Evolutionary conservation across 495 filamentous ascomycete species (phyloP).

Genomic region (Astrothelium subdiscretum): DNA sequence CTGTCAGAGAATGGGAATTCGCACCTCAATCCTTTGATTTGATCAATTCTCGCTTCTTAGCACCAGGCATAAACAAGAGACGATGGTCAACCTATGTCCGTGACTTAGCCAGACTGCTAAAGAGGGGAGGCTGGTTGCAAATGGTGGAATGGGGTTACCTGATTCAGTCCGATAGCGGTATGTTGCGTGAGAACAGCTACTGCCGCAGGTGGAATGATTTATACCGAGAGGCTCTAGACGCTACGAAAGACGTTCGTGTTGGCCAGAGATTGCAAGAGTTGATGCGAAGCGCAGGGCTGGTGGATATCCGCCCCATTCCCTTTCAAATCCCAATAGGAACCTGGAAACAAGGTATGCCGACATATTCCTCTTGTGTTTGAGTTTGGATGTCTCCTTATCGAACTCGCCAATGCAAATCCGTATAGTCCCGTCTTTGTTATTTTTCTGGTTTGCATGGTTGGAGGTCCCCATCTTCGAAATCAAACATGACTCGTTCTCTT

Average conservation of each 20-base stretch:
- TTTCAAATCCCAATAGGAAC: slow-evolving; percentile 14
- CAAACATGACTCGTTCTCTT: too few relatives aligned
- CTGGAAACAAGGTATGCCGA: slow-evolving; percentile 18
- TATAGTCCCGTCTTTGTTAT: too few relatives aligned
- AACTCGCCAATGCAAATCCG: neutral
- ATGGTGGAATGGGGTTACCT: slow-evolving; percentile 83
- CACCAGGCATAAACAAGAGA: slow-evolving; percentile 59
- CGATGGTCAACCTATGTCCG: slow-evolving; percentile 71
- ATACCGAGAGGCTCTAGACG: slow-evolving; percentile 19
- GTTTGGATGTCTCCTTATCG: neutral
- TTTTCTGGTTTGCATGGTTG: too few relatives aligned
- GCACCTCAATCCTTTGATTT: slow-evolving; percentile 65
- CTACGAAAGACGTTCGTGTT: slow-evolving; percentile 22
- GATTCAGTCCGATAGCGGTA: slow-evolving; percentile 83
- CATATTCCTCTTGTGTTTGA: neutral
- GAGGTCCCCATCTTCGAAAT: too few relatives aligned
- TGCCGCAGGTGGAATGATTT: slow-evolving; percentile 21
- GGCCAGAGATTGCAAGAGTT: slow-evolving; percentile 15
- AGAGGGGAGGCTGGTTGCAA: slow-evolving; percentile 76
- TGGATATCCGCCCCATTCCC: neutral
- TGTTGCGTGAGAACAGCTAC: slow-evolving; percentile 42
- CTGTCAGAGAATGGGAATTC: slow-evolving; percentile 13
- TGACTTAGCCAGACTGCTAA: slow-evolving; percentile 60
- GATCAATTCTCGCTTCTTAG: slow-evolving; percentile 75
- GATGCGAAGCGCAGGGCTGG: slow-evolving; percentile 10